Evolutionary conservation across 768 basidiomycete genomes (phyloP).

Genomic region (Suillus subluteus): DNA sequence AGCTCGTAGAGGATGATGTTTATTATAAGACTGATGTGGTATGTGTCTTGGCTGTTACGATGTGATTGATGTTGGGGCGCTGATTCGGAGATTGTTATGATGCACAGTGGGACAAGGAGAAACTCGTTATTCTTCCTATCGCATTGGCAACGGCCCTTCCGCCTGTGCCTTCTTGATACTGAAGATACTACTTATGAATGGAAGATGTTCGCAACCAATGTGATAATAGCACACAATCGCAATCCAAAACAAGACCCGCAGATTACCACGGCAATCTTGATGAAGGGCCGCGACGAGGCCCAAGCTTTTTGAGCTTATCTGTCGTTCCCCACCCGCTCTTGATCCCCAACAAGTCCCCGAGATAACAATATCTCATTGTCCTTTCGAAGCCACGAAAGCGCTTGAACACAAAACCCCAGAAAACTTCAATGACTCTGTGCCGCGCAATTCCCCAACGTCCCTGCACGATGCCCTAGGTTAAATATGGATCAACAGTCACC

Average conservation of each 20-base stretch:
- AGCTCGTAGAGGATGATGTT: constrained; percentile 27
- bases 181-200: background rate
- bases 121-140: constrained; percentile 53
- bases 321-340: background rate
- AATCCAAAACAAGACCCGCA: background rate
- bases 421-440: background rate
- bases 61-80: background rate
- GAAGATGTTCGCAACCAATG: background rate
- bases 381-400: background rate
- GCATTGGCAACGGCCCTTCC: constrained; percentile 32
- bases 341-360: background rate
- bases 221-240: background rate
- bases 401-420: background rate
- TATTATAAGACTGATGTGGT: constrained; percentile 31
- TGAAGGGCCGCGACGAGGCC: background rate
- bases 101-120: constrained; percentile 61
- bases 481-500: background rate
- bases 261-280: background rate
- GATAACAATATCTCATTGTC: constrained; percentile 4
- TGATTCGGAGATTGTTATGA: constrained; percentile 3
- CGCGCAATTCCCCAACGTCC: background rate
- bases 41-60: constrained; percentile 3
- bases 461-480: background rate
- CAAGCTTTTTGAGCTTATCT: background rate
- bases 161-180: constrained; percentile 12